These are phyloP conservation scores for Blastocladiella britannica DNA, from an alignment of 192 early-diverging fungal genomes.

Conservation along the genomic window DNA sequence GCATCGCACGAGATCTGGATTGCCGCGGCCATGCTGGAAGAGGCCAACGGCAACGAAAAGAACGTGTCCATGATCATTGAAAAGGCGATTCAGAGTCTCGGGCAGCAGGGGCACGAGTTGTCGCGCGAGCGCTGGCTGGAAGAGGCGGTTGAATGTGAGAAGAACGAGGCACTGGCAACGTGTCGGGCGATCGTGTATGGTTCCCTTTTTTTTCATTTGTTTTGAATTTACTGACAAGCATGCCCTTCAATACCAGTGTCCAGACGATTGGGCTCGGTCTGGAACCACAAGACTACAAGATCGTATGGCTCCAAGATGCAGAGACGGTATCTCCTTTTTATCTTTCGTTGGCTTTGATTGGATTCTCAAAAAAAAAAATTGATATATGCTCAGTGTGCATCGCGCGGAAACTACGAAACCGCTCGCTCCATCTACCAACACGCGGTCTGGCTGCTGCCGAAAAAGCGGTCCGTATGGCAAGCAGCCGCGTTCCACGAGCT, in stretches of 20 bases:
- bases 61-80: constrained; percentile 47
- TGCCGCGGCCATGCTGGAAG: constrained; percentile 74
- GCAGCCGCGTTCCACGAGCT: constrained; percentile 74
- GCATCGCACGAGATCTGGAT: constrained; percentile 91
- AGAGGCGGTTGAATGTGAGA: constrained; percentile 63
- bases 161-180: constrained; percentile 49
- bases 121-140: constrained; percentile 73
- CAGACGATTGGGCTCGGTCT: constrained; percentile 53
- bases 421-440: constrained; percentile 74
- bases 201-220: background rate
- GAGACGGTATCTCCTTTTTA: constrained; percentile 17
- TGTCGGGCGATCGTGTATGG: constrained; percentile 68
- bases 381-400: too few relatives aligned
- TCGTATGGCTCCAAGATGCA: constrained; percentile 78
- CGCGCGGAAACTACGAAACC: constrained; percentile 39
- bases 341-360: background rate
- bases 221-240: too few relatives aligned
- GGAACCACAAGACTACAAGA: constrained; percentile 51
- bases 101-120: constrained; percentile 39
- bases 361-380: background rate
- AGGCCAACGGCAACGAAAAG: constrained; percentile 39
- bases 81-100: constrained; percentile 45
- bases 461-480: constrained; percentile 64
- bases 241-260: too few relatives aligned
- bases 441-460: constrained; percentile 53